Evolutionary conservation across 257 asterid species (phyloP), one percentile per base, ranked within the genome.

Genomic region (Capsicum pubescens): DNA sequence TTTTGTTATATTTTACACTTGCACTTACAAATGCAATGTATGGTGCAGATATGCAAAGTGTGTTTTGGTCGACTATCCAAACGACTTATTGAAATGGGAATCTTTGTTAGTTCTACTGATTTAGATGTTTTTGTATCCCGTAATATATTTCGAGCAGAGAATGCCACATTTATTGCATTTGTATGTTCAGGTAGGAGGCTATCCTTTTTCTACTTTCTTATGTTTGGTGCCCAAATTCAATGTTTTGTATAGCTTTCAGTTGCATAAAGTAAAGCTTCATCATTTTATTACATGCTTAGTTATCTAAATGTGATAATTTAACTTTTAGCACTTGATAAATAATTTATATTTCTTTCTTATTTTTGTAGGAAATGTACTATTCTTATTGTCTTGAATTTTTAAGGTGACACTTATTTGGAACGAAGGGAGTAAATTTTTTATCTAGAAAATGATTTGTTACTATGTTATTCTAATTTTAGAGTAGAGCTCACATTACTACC

Each of bases 401-500:
- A 39, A 39, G 44, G 44, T 39, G 44, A 39, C 44, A 39, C 44
- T 39, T 39, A 39, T 39, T 39, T 39, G 2, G 4, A 4, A 39
- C 44, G 44, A 39, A 39, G 44, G 44, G 44, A 39, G 44, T 39
- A 39, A 2, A 39, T 39, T 39, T 39, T 39, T 39, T 39, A 2
- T 39, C 3, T 2, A 39, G 44, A 39, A 4, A 39, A 39, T 2
- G 4, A 39, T 2, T 39, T 39, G 4, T 39, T 39, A 39, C 44
- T 39, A 39, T 39, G 44, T 39, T 39, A 39, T 39, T 2, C 35
- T 57, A 82, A 83, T 81, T 80, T 79, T 78, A 84, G 81, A 58
- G 66, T 87, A 95, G 99, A 98, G 59, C 94, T 93, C 88, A 95
- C 92, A 86, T 91, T 95, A 84, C 88, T 95, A 85, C 79, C 87